Percentiles rank a stretch among this genome's conserved stretches.
Conservation (phyloP, 202 grass and related monocot genomes). For the Digitaria exilis region DNA sequence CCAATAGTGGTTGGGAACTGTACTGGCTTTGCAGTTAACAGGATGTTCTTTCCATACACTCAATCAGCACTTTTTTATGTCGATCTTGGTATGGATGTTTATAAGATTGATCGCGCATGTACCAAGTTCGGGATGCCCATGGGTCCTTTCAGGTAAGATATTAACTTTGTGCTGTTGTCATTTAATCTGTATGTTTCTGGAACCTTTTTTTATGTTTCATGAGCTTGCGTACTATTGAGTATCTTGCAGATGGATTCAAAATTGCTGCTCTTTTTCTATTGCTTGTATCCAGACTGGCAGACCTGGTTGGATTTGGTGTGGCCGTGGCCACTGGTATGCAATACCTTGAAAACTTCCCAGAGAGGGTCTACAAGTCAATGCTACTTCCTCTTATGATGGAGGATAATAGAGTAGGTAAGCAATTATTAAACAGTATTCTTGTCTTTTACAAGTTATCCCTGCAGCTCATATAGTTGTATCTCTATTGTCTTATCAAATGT, state of each 20-base stretch:
- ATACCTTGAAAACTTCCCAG: conserved; percentile 84
- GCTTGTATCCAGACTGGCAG: conserved; percentile 62
- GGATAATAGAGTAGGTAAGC: conserved; percentile 76
- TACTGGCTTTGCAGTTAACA: conserved; percentile 84
- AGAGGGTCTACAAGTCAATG: conserved; percentile 91
- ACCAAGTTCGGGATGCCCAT: conserved; percentile 95
- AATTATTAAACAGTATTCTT: neutral
- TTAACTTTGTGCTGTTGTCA: neutral
- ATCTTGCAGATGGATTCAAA: conserved; percentile 5
- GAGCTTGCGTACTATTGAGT: neutral
- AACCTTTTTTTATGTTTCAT: conserved; percentile 3
- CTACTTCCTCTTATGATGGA: conserved; percentile 93
- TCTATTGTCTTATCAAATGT: conserved; percentile 2
- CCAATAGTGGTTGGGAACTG: conserved; percentile 85
- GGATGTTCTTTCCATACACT: conserved; percentile 93
- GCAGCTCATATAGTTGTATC: neutral
- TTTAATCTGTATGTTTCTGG: conserved; percentile 9
- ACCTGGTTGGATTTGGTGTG: conserved; percentile 90
- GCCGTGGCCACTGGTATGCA: conserved; percentile 84
- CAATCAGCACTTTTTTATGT: conserved; percentile 77
- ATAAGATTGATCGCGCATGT: conserved; percentile 76
- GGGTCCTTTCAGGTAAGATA: conserved; percentile 89
- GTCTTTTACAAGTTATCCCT: conserved; percentile 8
- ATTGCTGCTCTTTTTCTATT: neutral
- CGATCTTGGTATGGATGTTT: conserved; percentile 80